Conservation (phyloP, 495 filamentous ascomycete genomes). For the Eremomyces bilateralis region DNA sequence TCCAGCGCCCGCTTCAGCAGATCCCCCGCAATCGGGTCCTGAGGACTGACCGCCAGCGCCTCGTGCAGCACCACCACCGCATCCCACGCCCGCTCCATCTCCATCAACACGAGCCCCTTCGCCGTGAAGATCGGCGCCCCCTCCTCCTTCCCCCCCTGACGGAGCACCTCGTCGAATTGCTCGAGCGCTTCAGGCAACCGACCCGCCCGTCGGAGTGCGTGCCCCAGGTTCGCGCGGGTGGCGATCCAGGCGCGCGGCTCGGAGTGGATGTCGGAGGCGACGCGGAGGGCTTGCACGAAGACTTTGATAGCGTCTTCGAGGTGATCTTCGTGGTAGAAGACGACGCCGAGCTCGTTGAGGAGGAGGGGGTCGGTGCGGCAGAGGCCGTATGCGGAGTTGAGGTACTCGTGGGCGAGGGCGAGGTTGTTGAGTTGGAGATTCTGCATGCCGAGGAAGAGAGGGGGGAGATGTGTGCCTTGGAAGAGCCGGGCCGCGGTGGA, state of each 20-base stretch:
- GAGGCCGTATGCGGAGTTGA: conserved; percentile 63
- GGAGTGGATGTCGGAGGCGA: conserved; percentile 60
- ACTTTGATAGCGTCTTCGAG: conserved; percentile 46
- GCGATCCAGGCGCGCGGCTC: conserved; percentile 72
- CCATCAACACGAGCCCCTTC: conserved; percentile 28
- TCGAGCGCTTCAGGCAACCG: conserved; percentile 21
- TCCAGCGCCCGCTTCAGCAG: conserved; percentile 19
- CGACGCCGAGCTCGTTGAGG: conserved; percentile 86
- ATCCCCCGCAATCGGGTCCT: conserved; percentile 23
- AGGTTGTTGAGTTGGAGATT: conserved; percentile 90
- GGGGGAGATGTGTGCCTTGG: conserved; percentile 88
- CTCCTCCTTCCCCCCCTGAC: conserved; percentile 57
- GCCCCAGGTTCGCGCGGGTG: conserved; percentile 70
- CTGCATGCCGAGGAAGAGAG: conserved; percentile 96
- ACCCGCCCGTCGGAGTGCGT: conserved; percentile 59
- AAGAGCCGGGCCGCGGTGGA: conserved; percentile 88
- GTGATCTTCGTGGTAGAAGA: conserved; percentile 77
- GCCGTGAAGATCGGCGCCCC: conserved; percentile 36
- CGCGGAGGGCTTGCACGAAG: conserved; percentile 50
- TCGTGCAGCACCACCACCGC: conserved; percentile 22
- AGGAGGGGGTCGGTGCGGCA: conserved; percentile 67
- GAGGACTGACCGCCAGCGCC: conserved; percentile 21
- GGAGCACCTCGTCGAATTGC: conserved; percentile 41
- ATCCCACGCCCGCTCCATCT: conserved; percentile 18
- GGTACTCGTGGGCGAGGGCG: conserved; percentile 84